These are phyloP conservation scores for Lactarius indigo DNA, from an alignment of 768 basidiomycete genomes.

Conservation along the genomic window DNA sequence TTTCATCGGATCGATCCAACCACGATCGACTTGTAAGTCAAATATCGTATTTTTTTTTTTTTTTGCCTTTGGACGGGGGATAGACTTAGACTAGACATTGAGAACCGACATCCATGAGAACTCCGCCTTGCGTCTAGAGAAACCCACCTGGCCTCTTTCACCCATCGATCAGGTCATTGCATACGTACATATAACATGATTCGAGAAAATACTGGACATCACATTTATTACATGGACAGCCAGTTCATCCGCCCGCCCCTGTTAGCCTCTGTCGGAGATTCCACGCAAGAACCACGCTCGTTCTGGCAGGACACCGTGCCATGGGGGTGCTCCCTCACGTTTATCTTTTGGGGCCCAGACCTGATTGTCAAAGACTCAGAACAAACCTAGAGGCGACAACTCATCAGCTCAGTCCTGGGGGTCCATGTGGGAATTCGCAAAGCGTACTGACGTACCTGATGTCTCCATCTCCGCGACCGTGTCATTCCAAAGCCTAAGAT, in stretches of 20 bases:
- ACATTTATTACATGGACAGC: neutral
- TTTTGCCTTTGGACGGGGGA: neutral
- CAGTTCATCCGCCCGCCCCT: neutral
- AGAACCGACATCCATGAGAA: neutral
- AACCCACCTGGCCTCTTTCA: neutral
- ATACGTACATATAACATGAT: neutral
- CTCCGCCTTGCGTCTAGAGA: neutral
- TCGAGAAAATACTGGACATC: neutral
- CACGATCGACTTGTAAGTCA: constrained; percentile 16
- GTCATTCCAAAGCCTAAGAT: constrained; percentile 22
- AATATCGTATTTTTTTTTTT: neutral
- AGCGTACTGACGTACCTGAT: constrained; percentile 14
- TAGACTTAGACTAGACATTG: neutral
- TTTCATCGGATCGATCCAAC: constrained; percentile 16
- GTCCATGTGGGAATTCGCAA: neutral
- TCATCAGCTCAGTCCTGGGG: constrained; percentile 3
- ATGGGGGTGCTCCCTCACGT: neutral
- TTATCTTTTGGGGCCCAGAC: neutral
- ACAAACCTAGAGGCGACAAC: constrained; percentile 2
- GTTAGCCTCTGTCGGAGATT: neutral
- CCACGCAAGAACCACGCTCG: neutral
- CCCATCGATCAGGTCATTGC: neutral
- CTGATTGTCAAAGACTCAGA: neutral
- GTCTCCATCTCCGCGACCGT: constrained; percentile 26
- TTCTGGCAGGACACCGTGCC: neutral